phyloP scores from a whole-genome alignment of 805 yeast genomes.

The Cyberlindnera americana region DNA sequence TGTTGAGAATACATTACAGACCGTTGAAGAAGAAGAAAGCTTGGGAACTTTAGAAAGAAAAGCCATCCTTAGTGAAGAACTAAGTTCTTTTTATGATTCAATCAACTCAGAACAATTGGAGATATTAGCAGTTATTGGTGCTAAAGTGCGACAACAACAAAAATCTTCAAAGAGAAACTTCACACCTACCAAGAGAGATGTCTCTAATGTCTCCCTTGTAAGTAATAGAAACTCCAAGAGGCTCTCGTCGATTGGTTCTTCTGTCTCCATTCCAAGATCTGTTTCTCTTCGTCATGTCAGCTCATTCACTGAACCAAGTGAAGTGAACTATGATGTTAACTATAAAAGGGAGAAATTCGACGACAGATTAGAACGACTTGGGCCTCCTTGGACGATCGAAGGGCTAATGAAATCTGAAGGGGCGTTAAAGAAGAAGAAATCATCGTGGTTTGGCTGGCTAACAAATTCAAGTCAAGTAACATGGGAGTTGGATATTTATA shows the following conservation, averaged over 20 bases:
- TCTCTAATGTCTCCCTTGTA: slow-evolving; percentile 22
- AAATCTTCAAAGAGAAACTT: slow-evolving; percentile 8
- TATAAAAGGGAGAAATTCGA: slow-evolving; percentile 46
- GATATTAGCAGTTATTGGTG: slow-evolving; percentile 9
- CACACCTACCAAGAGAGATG: slow-evolving; percentile 11
- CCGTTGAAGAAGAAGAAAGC: slow-evolving; percentile 32
- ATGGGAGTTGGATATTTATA: slow-evolving; percentile 31
- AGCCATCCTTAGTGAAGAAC: slow-evolving; percentile 13
- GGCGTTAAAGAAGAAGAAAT: slow-evolving; percentile 7
- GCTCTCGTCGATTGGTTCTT: slow-evolving; percentile 27
- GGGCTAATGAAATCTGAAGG: slow-evolving; percentile 48
- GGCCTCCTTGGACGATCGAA: slow-evolving; percentile 78
- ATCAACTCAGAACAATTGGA: slow-evolving; percentile 26
- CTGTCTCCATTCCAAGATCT: slow-evolving; percentile 12
- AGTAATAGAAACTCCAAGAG: slow-evolving; percentile 21
- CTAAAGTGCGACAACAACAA: slow-evolving; percentile 9
- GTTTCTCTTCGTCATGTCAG: slow-evolving; percentile 9
- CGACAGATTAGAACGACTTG: slow-evolving; percentile 57
- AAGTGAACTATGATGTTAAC: slow-evolving; percentile 28
- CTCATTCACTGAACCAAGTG: slow-evolving; percentile 13
- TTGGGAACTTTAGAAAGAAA: slow-evolving; percentile 1
- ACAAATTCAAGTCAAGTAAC: slow-evolving; percentile 14
- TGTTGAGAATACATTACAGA: slow-evolving; percentile 46
- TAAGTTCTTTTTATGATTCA: slow-evolving; percentile 35
- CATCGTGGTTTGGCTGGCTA: slow-evolving; percentile 24